Percentiles rank a stretch among this genome's conserved stretches.
These are phyloP conservation scores for Trichoderma asperellum DNA, from an alignment of 2,329 filamentous ascomycete genomes.

Conservation along the genomic window DNA sequence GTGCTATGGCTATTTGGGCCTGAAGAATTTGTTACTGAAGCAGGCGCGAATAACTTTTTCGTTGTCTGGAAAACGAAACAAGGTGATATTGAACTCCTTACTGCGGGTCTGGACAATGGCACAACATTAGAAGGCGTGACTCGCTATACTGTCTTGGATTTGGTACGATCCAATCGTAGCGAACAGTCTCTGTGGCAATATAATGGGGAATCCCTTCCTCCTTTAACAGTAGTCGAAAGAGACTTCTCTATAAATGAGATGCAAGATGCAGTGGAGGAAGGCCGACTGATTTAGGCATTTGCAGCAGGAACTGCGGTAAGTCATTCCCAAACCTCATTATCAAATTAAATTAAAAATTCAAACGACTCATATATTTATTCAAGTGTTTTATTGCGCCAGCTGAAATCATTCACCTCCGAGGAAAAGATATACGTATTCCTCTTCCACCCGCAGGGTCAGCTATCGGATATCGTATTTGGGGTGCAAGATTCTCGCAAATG, in stretches of 20 bases:
- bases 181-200: conserved; percentile 67
- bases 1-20: conserved; percentile 87
- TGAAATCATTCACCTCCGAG: conserved; percentile 68
- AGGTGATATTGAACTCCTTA: conserved; percentile 68
- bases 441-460: not conserved
- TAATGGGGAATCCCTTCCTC: conserved; percentile 73
- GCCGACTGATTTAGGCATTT: conserved; percentile 80
- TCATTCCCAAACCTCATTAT: conserved; percentile 32
- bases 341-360: conserved; percentile 31
- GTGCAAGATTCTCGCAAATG: not conserved
- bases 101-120: conserved; percentile 78
- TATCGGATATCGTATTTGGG: conserved; percentile 4
- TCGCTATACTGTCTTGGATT: conserved; percentile 58
- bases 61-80: conserved; percentile 68
- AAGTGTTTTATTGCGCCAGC: conserved; percentile 73
- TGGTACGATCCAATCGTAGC: not conserved
- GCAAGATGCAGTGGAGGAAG: conserved; percentile 72
- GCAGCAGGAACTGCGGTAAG: conserved; percentile 82
- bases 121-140: conserved; percentile 88
- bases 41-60: conserved; percentile 91
- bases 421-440: conserved; percentile 54
- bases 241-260: conserved; percentile 69
- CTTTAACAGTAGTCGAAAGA: not conserved
- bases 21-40: conserved; percentile 81
- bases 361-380: not conserved